Conservation (phyloP, 2,329 filamentous ascomycete species). For the Curvularia lunata region DNA sequence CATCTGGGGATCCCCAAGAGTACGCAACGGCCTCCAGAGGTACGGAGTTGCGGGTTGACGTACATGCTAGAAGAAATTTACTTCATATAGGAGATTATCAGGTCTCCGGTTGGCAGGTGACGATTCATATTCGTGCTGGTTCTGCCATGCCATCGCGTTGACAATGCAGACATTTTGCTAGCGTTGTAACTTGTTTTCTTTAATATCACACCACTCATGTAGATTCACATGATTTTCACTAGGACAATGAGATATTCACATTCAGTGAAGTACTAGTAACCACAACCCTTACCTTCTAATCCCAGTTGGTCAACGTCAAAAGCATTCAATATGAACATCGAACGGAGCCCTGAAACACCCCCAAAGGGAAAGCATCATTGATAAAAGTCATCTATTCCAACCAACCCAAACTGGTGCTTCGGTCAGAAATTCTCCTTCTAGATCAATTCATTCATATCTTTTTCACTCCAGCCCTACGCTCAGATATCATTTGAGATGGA, state of each 20-base stretch:
- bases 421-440: background rate
- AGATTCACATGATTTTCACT: background rate
- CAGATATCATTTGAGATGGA: background rate
- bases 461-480: background rate
- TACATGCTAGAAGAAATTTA: background rate
- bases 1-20: background rate
- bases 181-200: background rate
- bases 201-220: background rate
- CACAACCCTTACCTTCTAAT: background rate
- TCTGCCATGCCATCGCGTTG: background rate
- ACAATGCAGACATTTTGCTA: background rate
- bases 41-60: background rate
- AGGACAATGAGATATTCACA: background rate
- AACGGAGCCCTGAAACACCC: background rate
- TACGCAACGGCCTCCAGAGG: background rate
- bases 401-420: background rate
- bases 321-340: background rate
- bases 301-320: background rate
- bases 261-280: background rate
- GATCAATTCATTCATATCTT: background rate
- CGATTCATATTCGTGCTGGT: background rate
- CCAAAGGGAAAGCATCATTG: background rate
- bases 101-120: background rate
- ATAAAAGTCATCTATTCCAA: background rate
- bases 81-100: background rate